phyloP scores from a whole-genome alignment of 2,329 filamentous ascomycete species.

The Nothophoma quercina region DNA sequence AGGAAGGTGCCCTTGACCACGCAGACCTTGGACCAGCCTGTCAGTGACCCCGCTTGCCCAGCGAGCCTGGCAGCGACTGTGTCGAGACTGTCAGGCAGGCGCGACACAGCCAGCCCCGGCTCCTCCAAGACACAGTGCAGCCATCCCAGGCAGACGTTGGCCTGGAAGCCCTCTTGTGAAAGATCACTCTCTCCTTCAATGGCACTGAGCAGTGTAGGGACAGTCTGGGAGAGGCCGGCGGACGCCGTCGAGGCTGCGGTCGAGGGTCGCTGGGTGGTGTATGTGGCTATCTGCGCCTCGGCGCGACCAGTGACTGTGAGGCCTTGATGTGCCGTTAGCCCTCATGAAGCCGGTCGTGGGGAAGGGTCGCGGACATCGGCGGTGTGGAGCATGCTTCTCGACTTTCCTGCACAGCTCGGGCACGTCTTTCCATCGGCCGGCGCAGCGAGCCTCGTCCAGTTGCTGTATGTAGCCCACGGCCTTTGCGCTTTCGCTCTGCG shows the following conservation, averaged over 20 bases:
- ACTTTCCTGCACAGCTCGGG: constrained; percentile 92
- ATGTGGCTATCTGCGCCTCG: constrained; percentile 56
- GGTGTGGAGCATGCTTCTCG: constrained; percentile 87
- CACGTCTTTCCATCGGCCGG: constrained; percentile 84
- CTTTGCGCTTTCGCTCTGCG: constrained; percentile 70
- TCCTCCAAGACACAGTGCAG: constrained; percentile 81
- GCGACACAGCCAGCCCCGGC: constrained; percentile 66
- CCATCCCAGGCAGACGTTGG: constrained; percentile 83
- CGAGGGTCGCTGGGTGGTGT: constrained; percentile 51
- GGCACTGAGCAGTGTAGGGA: constrained; percentile 51
- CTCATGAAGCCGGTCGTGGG: constrained; percentile 17
- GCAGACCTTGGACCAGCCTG: constrained; percentile 84
- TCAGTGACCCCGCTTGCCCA: constrained; percentile 52
- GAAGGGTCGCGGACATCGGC: constrained; percentile 71
- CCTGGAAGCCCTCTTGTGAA: constrained; percentile 73
- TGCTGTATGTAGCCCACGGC: constrained; percentile 80
- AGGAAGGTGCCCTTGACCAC: constrained; percentile 80
- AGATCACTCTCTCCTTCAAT: constrained; percentile 51
- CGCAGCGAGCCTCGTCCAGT: constrained; percentile 86
- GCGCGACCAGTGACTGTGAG: constrained; percentile 57
- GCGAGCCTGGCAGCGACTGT: constrained; percentile 33
- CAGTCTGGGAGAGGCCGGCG: constrained; percentile 42
- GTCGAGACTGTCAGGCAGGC: constrained; percentile 69
- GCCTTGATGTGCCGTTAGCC: constrained; percentile 43
- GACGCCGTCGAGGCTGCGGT: constrained; percentile 51